Evolutionary conservation across 2,329 filamentous ascomycete genomes (phyloP).

Genomic region (Aspergillus arachidicola): DNA sequence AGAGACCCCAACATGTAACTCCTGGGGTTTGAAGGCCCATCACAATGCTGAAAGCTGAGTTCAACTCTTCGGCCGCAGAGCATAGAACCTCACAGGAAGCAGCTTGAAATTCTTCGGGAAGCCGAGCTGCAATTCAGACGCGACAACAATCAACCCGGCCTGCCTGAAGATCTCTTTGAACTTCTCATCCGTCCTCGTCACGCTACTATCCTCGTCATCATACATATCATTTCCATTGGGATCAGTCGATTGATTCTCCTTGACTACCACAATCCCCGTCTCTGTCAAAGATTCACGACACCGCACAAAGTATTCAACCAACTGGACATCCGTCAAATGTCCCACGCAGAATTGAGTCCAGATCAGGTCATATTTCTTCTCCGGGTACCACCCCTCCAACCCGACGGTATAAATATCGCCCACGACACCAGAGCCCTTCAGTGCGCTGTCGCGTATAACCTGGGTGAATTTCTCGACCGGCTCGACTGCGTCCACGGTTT

Average conservation of each 20-base stretch:
- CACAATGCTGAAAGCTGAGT: background rate
- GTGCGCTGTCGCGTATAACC: slow-evolving; percentile 49
- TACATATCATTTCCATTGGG: slow-evolving; percentile 64
- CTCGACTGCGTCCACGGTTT: slow-evolving; percentile 79
- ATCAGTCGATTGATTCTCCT: slow-evolving; percentile 73
- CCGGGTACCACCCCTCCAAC: slow-evolving; percentile 69
- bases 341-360: slow-evolving; percentile 93
- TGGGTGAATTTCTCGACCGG: slow-evolving; percentile 80
- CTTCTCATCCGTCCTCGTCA: slow-evolving; percentile 75
- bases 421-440: slow-evolving; percentile 49
- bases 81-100: slow-evolving; percentile 77
- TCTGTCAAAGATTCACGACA: slow-evolving; percentile 57
- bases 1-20: background rate
- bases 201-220: slow-evolving; percentile 73
- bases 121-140: slow-evolving; percentile 71
- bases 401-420: slow-evolving; percentile 72
- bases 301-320: slow-evolving; percentile 67
- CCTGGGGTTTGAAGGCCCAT: background rate
- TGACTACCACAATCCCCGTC: slow-evolving; percentile 64
- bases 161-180: slow-evolving; percentile 70
- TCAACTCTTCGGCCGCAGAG: slow-evolving; percentile 58
- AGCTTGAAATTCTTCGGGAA: slow-evolving; percentile 65
- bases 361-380: slow-evolving; percentile 71
- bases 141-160: slow-evolving; percentile 69
- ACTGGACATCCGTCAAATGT: slow-evolving; percentile 74